Evolutionary conservation across 495 filamentous ascomycete species (phyloP).

Genomic region (Neurospora tetraspora): DNA sequence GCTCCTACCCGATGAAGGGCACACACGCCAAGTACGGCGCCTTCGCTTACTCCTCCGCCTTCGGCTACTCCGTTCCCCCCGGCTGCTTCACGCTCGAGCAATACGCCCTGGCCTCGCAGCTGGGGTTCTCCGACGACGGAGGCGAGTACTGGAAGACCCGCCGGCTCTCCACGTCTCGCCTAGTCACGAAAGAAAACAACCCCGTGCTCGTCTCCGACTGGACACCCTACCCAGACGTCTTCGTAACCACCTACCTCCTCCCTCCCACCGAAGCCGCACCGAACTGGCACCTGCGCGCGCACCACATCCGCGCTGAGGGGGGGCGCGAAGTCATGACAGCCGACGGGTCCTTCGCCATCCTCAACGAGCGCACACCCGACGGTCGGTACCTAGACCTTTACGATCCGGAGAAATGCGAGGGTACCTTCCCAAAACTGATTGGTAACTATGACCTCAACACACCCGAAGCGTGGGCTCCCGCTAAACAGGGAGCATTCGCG

Average conservation of each 20-base stretch:
- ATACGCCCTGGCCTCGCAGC: conserved; percentile 61
- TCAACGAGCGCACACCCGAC: conserved; percentile 46
- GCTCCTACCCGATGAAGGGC: conserved; percentile 68
- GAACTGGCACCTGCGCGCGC: conserved; percentile 61
- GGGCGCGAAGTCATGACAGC: conserved; percentile 53
- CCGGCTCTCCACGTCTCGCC: conserved; percentile 44
- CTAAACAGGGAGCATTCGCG: conserved; percentile 45
- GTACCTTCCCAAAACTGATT: conserved; percentile 40
- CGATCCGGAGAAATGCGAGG: conserved; percentile 30
- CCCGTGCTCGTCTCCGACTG: conserved; percentile 56
- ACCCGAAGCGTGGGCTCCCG: conserved; percentile 47
- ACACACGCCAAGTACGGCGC: conserved; percentile 75
- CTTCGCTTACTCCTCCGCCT: conserved; percentile 65
- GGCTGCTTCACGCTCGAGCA: conserved; percentile 68
- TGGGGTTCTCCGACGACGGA: conserved; percentile 67
- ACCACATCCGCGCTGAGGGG: conserved; percentile 43
- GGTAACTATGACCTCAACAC: conserved; percentile 46
- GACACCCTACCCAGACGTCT: conserved; percentile 58
- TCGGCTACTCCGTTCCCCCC: conserved; percentile 67
- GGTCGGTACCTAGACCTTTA: conserved; percentile 50
- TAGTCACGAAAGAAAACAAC: conserved; percentile 36
- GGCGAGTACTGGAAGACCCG: conserved; percentile 74
- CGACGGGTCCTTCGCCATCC: conserved; percentile 63
- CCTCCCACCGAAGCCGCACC: conserved; percentile 43
- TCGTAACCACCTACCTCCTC: conserved; percentile 52